These are phyloP conservation scores for Sonneratia alba DNA, from an alignment of 345 rosid species.

Conservation along the genomic window DNA sequence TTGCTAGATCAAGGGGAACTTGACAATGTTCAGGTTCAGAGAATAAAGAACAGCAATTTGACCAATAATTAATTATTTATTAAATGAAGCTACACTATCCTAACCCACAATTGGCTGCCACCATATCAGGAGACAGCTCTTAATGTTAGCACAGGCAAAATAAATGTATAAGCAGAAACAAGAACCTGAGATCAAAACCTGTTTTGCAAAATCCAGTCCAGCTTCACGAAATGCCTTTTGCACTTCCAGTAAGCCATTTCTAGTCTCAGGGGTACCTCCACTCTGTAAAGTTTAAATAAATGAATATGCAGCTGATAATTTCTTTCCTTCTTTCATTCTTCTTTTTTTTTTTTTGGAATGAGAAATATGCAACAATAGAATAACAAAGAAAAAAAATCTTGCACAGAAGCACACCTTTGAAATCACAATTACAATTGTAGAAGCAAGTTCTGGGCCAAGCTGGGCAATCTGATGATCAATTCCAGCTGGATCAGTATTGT, in stretches of 20 bases:
- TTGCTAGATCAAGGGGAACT: background rate
- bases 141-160: background rate
- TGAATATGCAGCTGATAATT: conserved; percentile 4
- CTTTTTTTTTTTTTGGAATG: too few relatives aligned
- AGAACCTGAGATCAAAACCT: conserved; percentile 76
- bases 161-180: conserved; percentile 15
- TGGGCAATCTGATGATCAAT: conserved; percentile 96
- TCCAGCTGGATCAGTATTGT: conserved; percentile 95
- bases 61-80: background rate
- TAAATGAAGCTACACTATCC: background rate
- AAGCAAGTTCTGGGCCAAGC: conserved; percentile 87
- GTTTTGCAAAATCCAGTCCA: conserved; percentile 90
- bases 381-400: background rate
- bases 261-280: conserved; percentile 99
- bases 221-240: conserved; percentile 96
- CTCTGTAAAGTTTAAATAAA: conserved; percentile 41
- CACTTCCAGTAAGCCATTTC: conserved; percentile 95
- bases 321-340: background rate
- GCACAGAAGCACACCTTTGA: conserved; percentile 56
- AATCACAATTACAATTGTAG: conserved; percentile 83
- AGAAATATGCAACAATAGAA: background rate
- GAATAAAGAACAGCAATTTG: background rate
- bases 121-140: background rate
- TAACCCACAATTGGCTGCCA: background rate
- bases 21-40: background rate